phyloP scores from a whole-genome alignment of 2,329 filamentous ascomycete genomes.

The Ophiosphaerella korrae region DNA sequence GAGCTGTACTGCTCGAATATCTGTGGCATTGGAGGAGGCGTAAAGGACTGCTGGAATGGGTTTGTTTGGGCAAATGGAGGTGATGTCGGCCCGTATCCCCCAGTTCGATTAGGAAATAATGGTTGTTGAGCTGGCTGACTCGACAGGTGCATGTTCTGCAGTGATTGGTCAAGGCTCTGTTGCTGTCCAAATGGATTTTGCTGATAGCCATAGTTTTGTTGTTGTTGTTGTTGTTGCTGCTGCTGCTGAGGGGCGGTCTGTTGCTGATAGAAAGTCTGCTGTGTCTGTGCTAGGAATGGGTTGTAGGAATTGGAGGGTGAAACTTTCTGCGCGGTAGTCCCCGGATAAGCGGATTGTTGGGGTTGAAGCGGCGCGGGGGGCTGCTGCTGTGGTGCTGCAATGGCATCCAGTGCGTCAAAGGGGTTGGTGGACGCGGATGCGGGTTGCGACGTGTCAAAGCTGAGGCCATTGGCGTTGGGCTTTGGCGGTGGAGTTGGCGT shows the following conservation, averaged over 20 bases:
- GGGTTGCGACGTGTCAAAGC: slow-evolving; percentile 45
- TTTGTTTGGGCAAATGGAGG: slow-evolving; percentile 45
- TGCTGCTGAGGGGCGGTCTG: slow-evolving; percentile 21
- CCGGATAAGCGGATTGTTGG: slow-evolving; percentile 34
- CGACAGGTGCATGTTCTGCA: slow-evolving; percentile 74
- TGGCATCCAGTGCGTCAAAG: slow-evolving; percentile 51
- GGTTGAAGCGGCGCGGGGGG: slow-evolving; percentile 34
- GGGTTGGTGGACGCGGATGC: slow-evolving; percentile 45
- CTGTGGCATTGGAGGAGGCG: slow-evolving; percentile 49
- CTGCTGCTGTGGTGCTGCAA: slow-evolving; percentile 36
- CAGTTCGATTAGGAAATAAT: slow-evolving; percentile 77
- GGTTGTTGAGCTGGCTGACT: slow-evolving; percentile 42
- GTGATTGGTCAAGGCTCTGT: slow-evolving; percentile 65
- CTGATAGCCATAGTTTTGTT: slow-evolving; percentile 20
- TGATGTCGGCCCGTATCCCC: slow-evolving; percentile 58
- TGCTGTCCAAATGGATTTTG: slow-evolving; percentile 30
- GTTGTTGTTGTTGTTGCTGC: slow-evolving; percentile 13
- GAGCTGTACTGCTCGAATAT: slow-evolving; percentile 46
- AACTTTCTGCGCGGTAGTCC: slow-evolving; percentile 24
- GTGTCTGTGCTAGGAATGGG: slow-evolving; percentile 64
- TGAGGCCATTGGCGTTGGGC: slow-evolving; percentile 55
- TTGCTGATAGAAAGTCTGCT: slow-evolving; percentile 37
- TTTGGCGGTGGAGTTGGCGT: slow-evolving; percentile 54
- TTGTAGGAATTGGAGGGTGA: slow-evolving; percentile 62
- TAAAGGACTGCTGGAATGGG: slow-evolving; percentile 49